Evolutionary conservation across 306 rosid species (phyloP).

Genomic region (Malus asiatica): DNA sequence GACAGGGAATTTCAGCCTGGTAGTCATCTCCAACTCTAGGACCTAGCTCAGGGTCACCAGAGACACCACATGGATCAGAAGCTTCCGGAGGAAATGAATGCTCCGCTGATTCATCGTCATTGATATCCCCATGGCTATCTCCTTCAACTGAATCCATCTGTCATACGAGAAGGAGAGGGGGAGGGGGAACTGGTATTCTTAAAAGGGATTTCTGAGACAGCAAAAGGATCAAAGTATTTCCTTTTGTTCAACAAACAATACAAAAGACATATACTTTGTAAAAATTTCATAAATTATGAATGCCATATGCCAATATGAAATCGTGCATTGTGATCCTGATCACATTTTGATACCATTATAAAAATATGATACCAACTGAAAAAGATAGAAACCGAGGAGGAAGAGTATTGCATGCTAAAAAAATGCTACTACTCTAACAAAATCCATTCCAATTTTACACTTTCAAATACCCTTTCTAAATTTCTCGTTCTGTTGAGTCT

Average conservation of each 20-base stretch:
- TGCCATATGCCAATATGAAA: neutral
- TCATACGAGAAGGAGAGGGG: neutral
- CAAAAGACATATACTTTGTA: neutral
- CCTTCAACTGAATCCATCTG: conserved; percentile 54
- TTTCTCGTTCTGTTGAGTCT: neutral
- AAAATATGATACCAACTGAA: neutral
- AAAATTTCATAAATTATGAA: neutral
- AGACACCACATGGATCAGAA: conserved; percentile 40
- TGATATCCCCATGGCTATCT: conserved; percentile 26
- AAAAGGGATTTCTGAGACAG: conserved; percentile 2
- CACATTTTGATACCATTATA: neutral
- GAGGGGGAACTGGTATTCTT: neutral
- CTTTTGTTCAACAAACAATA: neutral
- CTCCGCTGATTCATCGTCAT: conserved; percentile 36
- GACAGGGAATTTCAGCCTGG: conserved; percentile 61
- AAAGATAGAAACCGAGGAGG: neutral
- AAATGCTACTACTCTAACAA: neutral
- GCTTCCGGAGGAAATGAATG: conserved; percentile 39
- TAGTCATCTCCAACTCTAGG: conserved; percentile 69
- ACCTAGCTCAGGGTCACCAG: conserved; percentile 52
- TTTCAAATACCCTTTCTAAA: neutral
- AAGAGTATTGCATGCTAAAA: neutral
- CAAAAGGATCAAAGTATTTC: neutral
- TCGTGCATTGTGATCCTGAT: neutral
- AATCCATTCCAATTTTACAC: neutral